Evolutionary conservation across 768 basidiomycete genomes (phyloP), one percentile per base, ranked within the genome.

Genomic region (Coprinopsis sp.): DNA sequence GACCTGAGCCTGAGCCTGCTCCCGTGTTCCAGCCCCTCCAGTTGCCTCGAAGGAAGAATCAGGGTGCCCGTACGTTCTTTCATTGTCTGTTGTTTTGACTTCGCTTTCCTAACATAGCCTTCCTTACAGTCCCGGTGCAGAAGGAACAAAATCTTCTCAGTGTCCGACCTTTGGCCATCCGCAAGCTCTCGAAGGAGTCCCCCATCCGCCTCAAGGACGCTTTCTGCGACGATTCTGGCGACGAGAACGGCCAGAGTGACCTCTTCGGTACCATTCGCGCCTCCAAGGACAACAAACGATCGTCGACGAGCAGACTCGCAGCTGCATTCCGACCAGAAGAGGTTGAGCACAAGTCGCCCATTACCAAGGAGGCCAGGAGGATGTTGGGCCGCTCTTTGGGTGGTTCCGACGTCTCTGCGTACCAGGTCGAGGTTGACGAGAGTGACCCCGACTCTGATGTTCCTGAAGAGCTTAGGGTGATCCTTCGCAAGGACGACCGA

Each of bases 391-490:
- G 63, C 65, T 68, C 84, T 0, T 74, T 88, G 67, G 85, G 85
- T 8, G 77, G 77, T 1, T 79, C 77, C 0, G 68, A 76, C 38
- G 69, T 69, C 3, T 74, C 74, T 19, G 65, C 56, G 22, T 74
- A 73, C 40, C 62, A 61, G 1, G 72, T 70, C 44, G 73, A 71
- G 16, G 53, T 74, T 6, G 76, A 83, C 29, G 70, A 66, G 2
- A 77, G 76, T 7, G 82, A 87, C 55, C 83, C 77, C 0, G 82
- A 88, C 59, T 85, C 82, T 2, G 87, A 91, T 54, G 85, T 90
- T n/a, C 87, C 89, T 1, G 77, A 85, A 33, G 89, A 91, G 61
- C 60, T 91, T 46, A 79, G 81, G 51, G 69, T 70, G 19, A 79
- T 91, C 37, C 61, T 91, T 21, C 70, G 67, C 4, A 58, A 58